phyloP scores from a whole-genome alignment of 2,329 filamentous ascomycete genomes.

The Stachybotrys chlorohalonatus region DNA sequence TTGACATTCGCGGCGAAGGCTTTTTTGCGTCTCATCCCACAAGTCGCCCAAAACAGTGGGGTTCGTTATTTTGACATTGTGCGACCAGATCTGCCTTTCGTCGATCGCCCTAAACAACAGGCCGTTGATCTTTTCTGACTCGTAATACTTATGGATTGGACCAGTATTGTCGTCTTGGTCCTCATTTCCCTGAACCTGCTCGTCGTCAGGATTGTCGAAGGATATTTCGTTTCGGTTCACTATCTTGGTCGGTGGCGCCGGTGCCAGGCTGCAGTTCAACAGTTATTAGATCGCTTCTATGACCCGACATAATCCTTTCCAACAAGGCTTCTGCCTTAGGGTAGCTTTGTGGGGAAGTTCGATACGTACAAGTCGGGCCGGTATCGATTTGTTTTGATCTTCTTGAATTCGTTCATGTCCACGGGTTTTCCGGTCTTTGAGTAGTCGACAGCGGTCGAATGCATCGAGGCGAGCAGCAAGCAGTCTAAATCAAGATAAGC shows the following conservation, averaged over 20 bases:
- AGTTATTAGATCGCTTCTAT: background rate
- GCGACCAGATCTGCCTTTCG: conserved; percentile 55
- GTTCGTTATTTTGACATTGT: conserved; percentile 22
- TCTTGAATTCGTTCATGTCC: conserved; percentile 33
- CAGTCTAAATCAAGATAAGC: background rate
- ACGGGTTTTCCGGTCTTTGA: conserved; percentile 64
- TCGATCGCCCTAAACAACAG: conserved; percentile 64
- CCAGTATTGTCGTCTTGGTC: conserved; percentile 31
- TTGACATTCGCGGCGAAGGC: background rate
- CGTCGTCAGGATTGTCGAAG: conserved; percentile 25
- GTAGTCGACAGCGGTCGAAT: conserved; percentile 66
- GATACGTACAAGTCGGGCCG: conserved; percentile 47
- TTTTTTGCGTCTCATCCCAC: background rate
- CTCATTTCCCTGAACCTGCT: conserved; percentile 17
- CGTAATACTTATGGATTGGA: conserved; percentile 50
- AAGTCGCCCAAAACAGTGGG: background rate
- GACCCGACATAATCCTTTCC: background rate
- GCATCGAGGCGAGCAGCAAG: conserved; percentile 45
- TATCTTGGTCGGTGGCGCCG: conserved; percentile 32
- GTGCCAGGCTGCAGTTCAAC: conserved; percentile 28
- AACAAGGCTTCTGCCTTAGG: background rate
- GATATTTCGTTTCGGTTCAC: conserved; percentile 21
- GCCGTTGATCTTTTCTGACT: conserved; percentile 60
- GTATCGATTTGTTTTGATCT: conserved; percentile 20
- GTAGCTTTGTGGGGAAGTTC: background rate